phyloP scores from a whole-genome alignment of 108 stramenopile species.

The Cylindrotheca closterium region DNA sequence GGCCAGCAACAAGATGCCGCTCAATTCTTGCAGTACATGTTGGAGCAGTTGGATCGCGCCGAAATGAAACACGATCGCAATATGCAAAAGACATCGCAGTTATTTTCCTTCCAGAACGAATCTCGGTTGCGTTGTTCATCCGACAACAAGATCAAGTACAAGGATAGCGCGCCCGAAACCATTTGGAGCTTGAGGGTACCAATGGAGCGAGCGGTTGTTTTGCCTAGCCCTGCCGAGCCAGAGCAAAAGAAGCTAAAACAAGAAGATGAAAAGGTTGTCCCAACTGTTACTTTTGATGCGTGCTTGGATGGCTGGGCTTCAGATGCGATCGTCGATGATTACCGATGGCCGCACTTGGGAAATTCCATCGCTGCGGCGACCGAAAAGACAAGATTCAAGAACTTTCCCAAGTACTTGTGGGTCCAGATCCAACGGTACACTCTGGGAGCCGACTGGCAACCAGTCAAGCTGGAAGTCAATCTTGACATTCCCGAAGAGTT shows the following conservation, averaged over 20 bases:
- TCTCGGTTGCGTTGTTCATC: constrained; percentile 71
- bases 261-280: constrained; percentile 71
- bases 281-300: constrained; percentile 76
- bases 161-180: constrained; percentile 58
- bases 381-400: constrained; percentile 61
- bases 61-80: constrained; percentile 53
- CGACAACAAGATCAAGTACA: constrained; percentile 79
- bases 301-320: constrained; percentile 87
- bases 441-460: constrained; percentile 90
- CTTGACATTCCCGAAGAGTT: constrained; percentile 91
- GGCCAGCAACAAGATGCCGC: constrained; percentile 99
- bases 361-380: constrained; percentile 58
- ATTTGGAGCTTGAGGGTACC: constrained; percentile 85
- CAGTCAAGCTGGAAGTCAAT: constrained; percentile 92
- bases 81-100: constrained; percentile 41
- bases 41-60: constrained; percentile 83
- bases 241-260: constrained; percentile 44
- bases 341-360: constrained; percentile 73
- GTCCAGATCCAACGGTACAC: constrained; percentile 94
- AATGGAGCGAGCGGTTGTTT: constrained; percentile 74
- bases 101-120: constrained; percentile 85
- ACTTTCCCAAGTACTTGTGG: constrained; percentile 94
- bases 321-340: constrained; percentile 63
- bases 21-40: constrained; percentile 92
- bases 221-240: constrained; percentile 35